phyloP scores from a whole-genome alignment of 1,284 basidiomycete genomes.

The Phylloporus sp. region DNA sequence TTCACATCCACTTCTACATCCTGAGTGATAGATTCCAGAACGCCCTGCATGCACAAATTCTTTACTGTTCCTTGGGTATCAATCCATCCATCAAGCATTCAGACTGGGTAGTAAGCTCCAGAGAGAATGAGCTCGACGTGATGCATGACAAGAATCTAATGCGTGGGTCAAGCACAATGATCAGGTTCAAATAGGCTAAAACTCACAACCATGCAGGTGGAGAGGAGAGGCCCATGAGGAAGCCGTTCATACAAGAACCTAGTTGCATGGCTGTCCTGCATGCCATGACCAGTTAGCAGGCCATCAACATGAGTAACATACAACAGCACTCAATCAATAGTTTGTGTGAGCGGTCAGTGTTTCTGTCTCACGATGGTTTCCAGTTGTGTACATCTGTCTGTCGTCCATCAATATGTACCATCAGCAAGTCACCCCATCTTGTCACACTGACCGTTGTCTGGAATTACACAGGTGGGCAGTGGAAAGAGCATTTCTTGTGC shows the following conservation, averaged over 20 bases:
- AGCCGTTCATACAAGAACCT: slow-evolving; percentile 58
- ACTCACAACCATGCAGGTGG: slow-evolving; percentile 60
- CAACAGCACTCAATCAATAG: slow-evolving; percentile 62
- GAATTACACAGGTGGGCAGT: too few relatives aligned
- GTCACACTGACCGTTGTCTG: too few relatives aligned
- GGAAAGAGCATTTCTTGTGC: too few relatives aligned
- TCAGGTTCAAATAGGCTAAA: neutral
- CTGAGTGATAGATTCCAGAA: slow-evolving; percentile 50
- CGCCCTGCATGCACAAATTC: slow-evolving; percentile 52
- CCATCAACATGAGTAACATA: slow-evolving; percentile 22
- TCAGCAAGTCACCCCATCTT: too few relatives aligned
- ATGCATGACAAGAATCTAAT: slow-evolving; percentile 63
- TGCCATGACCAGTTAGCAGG: neutral
- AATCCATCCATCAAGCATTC: slow-evolving; percentile 65
- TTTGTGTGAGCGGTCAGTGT: too few relatives aligned
- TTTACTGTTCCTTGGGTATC: slow-evolving; percentile 57
- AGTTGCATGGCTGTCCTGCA: slow-evolving; percentile 63
- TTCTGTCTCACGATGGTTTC: too few relatives aligned
- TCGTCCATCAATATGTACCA: too few relatives aligned
- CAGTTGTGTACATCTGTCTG: too few relatives aligned
- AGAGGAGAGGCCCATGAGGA: slow-evolving; percentile 57
- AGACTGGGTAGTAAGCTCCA: slow-evolving; percentile 57
- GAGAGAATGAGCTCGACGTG: slow-evolving; percentile 67
- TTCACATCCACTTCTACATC: slow-evolving; percentile 33
- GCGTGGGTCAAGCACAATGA: neutral